Evolutionary conservation across 2,329 filamentous ascomycete genomes (phyloP).

Genomic region (Trichoderma hamatum): DNA sequence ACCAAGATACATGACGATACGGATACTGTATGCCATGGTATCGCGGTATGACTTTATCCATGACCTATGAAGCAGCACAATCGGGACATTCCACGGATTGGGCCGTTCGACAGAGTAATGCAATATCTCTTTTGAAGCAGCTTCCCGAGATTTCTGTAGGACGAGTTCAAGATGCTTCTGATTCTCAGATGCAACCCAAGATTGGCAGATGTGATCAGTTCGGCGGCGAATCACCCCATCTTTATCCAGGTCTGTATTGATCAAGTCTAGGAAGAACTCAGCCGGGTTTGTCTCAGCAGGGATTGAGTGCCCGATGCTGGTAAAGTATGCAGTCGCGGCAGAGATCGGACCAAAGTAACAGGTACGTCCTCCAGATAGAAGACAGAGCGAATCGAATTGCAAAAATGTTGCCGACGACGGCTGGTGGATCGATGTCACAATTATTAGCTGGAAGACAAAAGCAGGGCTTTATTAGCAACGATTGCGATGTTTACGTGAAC

Average conservation of each 20-base stretch:
- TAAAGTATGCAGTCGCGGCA: constrained; percentile 65
- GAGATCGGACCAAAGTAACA: constrained; percentile 72
- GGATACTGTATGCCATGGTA: constrained; percentile 80
- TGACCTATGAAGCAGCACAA: constrained; percentile 73
- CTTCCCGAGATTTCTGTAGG: constrained; percentile 38
- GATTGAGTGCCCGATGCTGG: constrained; percentile 60
- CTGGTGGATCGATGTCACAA: constrained; percentile 84
- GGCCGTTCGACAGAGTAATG: constrained; percentile 41
- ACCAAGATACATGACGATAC: constrained; percentile 75
- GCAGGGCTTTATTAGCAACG: too few relatives aligned
- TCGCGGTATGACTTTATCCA: constrained; percentile 86
- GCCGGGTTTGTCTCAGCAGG: constrained; percentile 76
- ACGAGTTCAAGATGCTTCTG: constrained; percentile 27
- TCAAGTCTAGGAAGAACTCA: constrained; percentile 76
- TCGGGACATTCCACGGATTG: constrained; percentile 52
- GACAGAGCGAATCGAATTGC: constrained; percentile 76
- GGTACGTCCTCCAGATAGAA: constrained; percentile 70
- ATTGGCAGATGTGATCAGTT: constrained; percentile 34
- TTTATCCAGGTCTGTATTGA: constrained; percentile 68
- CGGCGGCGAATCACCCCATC: constrained; percentile 46
- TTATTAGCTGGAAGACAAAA: constrained; percentile 58
- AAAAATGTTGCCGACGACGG: constrained; percentile 79
- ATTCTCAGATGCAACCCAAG: constrained; percentile 36
- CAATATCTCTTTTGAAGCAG: constrained; percentile 28
- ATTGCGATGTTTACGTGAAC: too few relatives aligned